Evolutionary conservation across 306 rosid species (phyloP), one percentile per base, ranked within the genome.

Genomic region (Glycine latifolia): DNA sequence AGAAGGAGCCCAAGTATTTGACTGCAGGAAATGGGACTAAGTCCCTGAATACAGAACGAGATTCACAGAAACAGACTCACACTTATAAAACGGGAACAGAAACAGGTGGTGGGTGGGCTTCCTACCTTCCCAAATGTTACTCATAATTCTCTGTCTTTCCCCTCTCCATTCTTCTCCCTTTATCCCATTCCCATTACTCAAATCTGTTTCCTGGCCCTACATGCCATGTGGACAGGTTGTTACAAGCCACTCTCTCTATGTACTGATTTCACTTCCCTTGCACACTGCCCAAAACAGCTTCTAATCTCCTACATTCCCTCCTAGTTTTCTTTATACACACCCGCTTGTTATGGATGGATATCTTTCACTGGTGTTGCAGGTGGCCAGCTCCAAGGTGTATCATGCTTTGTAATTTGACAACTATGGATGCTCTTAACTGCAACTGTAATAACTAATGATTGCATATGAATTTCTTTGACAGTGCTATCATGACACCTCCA

Each of bases 401-500:
- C 26, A 37, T 43, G 63, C 81, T 68, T 84, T 68, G 52, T 52
- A 33, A 71, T 52, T 55, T 76, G 76, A 37, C 60, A 65, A 70
- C 65, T 20, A 35, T 33, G 14, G 71, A 70, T 69, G 47, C 66
- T 75, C 17, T 77, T 71, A 9, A 15, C 56, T 46, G 66, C 39
- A 65, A 44, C 62, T 26, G 6, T 83, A 76, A 49, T 83, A 43
- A 69, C 80, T 83, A 76, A 49, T 83, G 47, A 69, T 82, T 80
- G 54, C 67, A 69, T 59, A 35, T 71, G 31, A 41, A 61, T 71
- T 78, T 53, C 82, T 78, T 92, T 70, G 73, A 66, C 91, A 92
- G 99, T 95, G 99, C 83, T 95, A 95, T 82, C 92, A 95, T 53
- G 97, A 95, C 78, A 86, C 91, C 75, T 91, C 99, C 73, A 89